Evolutionary conservation across 495 filamentous ascomycete species (phyloP), one percentile per base, ranked within the genome.

Genomic region (Zalerion maritima): DNA sequence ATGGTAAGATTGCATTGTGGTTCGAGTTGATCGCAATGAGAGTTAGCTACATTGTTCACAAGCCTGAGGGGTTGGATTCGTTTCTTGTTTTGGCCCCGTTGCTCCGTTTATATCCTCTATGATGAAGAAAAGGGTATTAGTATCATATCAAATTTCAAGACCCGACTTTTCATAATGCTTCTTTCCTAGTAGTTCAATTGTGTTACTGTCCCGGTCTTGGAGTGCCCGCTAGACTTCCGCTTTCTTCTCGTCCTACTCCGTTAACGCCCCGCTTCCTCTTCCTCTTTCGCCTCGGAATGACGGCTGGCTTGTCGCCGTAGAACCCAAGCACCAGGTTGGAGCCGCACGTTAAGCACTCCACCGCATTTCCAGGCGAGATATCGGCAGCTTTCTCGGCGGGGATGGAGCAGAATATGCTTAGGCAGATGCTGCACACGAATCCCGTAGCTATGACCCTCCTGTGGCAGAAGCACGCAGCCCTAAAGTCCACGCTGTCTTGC

Each of bases 391-490:
- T 12, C 7, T 41, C 27, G 5, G 41, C 32, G 10, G 58, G 58
- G 7, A 57, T 51, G 34, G 57, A 44, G 45, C 60, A 64, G 40
- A 64, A 64, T 35, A 63, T 97, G 54, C 82, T 89, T 39, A 97
- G 59, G 49, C 89, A 97, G 34, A 97, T 80, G 24, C 80, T 87
- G 60, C 89, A 97, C 24, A 97, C 91, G 46, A 77, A 97, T 7
- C 83, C 89, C 15, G 89, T 69, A 57, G 94, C 82, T 32, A 97
- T 78, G 9, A 96, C 84, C 14, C 66, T 69, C 18, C 87, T 66
- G 54, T 97, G 89, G 50, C 89, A 97, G 51, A 97, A 97, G 54
- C 89, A 97, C 9, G 89, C 89, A 4, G 89, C 87, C 6, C 91
- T 68, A 49, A 97, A 97, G 60, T 97, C 91, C 21, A 97, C 89